These are phyloP conservation scores for Irpex lacteus DNA, from an alignment of 1,284 basidiomycete genomes.

Conservation along the genomic window DNA sequence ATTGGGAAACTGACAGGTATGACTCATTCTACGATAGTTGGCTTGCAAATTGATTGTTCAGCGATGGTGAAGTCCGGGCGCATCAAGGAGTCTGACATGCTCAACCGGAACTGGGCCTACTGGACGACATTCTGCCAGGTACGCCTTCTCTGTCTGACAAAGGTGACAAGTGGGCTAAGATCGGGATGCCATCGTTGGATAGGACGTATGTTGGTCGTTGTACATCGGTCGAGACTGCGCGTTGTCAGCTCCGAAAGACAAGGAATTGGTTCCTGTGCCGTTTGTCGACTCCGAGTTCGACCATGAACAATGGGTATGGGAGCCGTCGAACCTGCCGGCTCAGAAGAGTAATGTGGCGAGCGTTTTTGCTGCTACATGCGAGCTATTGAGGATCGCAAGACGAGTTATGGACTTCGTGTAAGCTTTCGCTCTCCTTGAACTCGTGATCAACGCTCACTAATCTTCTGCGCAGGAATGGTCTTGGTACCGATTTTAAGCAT, in stretches of 20 bases:
- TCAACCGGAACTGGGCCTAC: constrained; percentile 55
- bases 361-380: constrained; percentile 51
- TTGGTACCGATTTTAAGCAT: constrained; percentile 36
- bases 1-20: background rate
- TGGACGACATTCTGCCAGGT: constrained; percentile 54
- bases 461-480: constrained; percentile 36
- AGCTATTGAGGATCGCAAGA: constrained; percentile 52
- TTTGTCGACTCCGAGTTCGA: constrained; percentile 46
- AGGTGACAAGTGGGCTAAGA: background rate
- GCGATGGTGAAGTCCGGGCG: constrained; percentile 50
- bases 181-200: background rate
- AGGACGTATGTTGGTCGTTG: constrained; percentile 60
- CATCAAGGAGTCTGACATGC: constrained; percentile 46
- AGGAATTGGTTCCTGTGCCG: constrained; percentile 39
- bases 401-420: constrained; percentile 61
- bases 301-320: constrained; percentile 41
- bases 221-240: constrained; percentile 59
- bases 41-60: constrained; percentile 54
- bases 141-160: constrained; percentile 1
- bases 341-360: constrained; percentile 48
- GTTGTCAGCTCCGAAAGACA: constrained; percentile 36
- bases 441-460: background rate
- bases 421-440: constrained; percentile 21
- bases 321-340: constrained; percentile 35
- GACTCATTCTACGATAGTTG: constrained; percentile 35